Evolutionary conservation across 208 protist species (phyloP), one percentile per base, ranked within the genome.

Genomic region (Leishmania aethiopica): DNA sequence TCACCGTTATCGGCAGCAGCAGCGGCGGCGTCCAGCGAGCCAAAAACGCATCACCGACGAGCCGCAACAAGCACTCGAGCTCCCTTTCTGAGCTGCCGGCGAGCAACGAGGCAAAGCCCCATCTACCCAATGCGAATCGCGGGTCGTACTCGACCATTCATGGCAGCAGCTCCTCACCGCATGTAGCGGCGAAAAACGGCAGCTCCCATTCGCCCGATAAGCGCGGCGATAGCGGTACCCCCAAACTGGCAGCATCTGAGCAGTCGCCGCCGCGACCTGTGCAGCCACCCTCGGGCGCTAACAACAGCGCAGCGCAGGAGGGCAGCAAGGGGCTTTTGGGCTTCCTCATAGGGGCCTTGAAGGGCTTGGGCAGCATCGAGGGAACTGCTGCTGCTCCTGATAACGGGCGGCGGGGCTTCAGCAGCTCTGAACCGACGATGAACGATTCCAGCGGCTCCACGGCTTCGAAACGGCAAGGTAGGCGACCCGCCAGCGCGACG

Each of bases 21-120:
- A 80, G 84, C 75, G 79, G 84, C 40, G 70, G 79, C 55, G 79
- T 86, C 15, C 59, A 78, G 84, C 84, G 84, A 7, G 25, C 42
- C 45, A 7, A 55, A 45, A 59, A 35, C 1, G 40, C 77, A 32
- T 1, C 74, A 11, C 11, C 49, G 32, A 69, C 22, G 0, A 71
- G 32, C 35, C 55, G 37, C 40, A 67, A 55, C 47, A 84, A 78
- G 47, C 73, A 35, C 37, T 45, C 19, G 17, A 74, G n/a, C 51
- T 69, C 74, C 15, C 28, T 49, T 17, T 5, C 19, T 8, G 49
- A 0, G 7, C 73, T 7, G 15, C 60, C 49, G 5, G 5, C 53
- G 51, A 57, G n/a, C 17, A 19, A 49, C 32, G 51, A 57, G 19
- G 42, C n/a, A 22, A 74, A 15, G 28, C 25, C 45, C n/a, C 10